Evolutionary conservation across 2,329 filamentous ascomycete species (phyloP).

Genomic region (Diaporthe batatas): DNA sequence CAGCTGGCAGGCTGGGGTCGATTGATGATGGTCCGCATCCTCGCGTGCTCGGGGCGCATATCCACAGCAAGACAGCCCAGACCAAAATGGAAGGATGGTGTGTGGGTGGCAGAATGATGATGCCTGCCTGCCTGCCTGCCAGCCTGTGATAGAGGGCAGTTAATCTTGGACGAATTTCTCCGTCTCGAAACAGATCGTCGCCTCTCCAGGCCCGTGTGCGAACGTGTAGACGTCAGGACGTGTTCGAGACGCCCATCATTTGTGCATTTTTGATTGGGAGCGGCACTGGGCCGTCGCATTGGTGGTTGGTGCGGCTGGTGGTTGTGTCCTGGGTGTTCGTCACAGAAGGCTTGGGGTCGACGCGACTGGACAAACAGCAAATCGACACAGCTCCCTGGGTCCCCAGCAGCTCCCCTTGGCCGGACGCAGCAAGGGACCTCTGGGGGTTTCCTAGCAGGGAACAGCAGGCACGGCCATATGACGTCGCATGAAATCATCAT

Average conservation of each 20-base stretch:
- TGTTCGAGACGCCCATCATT: background rate
- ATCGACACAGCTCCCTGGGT: no score
- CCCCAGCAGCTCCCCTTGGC: background rate
- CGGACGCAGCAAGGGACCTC: slow-evolving; percentile 23
- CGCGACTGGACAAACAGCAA: background rate
- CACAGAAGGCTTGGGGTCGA: background rate
- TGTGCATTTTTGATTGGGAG: slow-evolving; percentile 10
- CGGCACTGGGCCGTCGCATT: background rate
- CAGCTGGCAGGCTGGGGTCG: slow-evolving; percentile 4
- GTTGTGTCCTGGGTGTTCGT: slow-evolving; percentile 21
- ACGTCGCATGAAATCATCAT: slow-evolving; percentile 35
- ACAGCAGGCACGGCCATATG: slow-evolving; percentile 11
- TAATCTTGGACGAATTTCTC: slow-evolving; percentile 26
- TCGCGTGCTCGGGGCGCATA: slow-evolving; percentile 30
- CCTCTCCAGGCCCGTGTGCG: background rate
- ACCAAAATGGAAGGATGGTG: slow-evolving; percentile 20
- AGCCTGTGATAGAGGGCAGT: slow-evolving; percentile 13
- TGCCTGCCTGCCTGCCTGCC: background rate
- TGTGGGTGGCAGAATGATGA: slow-evolving; percentile 31
- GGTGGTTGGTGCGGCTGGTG: slow-evolving; percentile 1
- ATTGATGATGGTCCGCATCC: slow-evolving; percentile 16
- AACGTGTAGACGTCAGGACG: background rate
- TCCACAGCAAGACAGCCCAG: slow-evolving; percentile 10
- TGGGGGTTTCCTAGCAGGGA: background rate
- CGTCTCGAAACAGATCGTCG: slow-evolving; percentile 26